phyloP scores from a whole-genome alignment of 495 filamentous ascomycete genomes.

The Xylaria venustula region DNA sequence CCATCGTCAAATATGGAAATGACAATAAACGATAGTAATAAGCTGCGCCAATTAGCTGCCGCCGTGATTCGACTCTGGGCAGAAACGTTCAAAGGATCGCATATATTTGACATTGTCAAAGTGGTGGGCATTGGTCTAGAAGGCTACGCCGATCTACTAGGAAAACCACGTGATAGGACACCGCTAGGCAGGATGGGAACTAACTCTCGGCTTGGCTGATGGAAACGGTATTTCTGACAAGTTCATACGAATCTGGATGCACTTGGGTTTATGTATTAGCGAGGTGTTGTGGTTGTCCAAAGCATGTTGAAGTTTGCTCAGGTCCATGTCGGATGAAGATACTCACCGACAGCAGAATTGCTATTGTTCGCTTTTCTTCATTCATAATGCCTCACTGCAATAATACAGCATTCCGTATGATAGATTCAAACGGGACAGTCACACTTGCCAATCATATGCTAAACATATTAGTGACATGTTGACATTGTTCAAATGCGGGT shows the following conservation, averaged over 20 bases:
- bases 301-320: not conserved
- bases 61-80: slow-evolving; percentile 67
- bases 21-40: slow-evolving; percentile 45
- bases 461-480: too few species aligned
- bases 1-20: slow-evolving; percentile 37
- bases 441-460: too few species aligned
- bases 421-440: too few species aligned
- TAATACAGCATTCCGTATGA: too few species aligned
- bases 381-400: too few species aligned
- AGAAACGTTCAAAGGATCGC: slow-evolving; percentile 64
- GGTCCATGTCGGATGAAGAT: not conserved
- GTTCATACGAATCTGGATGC: not conserved
- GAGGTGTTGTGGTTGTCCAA: slow-evolving; percentile 11
- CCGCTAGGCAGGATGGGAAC: slow-evolving; percentile 37
- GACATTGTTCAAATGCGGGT: too few species aligned
- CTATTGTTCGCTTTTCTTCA: too few species aligned
- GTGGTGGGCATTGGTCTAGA: slow-evolving; percentile 62
- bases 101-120: slow-evolving; percentile 66
- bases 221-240: not conserved
- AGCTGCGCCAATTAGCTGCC: slow-evolving; percentile 59
- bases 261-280: not conserved
- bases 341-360: not conserved
- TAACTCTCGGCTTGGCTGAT: slow-evolving; percentile 31
- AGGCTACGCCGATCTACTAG: slow-evolving; percentile 63
- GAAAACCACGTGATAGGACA: slow-evolving; percentile 51